These are phyloP conservation scores for Kodamaea hsintzibuensis DNA, from an alignment of 805 yeast genomes.

Conservation along the genomic window DNA sequence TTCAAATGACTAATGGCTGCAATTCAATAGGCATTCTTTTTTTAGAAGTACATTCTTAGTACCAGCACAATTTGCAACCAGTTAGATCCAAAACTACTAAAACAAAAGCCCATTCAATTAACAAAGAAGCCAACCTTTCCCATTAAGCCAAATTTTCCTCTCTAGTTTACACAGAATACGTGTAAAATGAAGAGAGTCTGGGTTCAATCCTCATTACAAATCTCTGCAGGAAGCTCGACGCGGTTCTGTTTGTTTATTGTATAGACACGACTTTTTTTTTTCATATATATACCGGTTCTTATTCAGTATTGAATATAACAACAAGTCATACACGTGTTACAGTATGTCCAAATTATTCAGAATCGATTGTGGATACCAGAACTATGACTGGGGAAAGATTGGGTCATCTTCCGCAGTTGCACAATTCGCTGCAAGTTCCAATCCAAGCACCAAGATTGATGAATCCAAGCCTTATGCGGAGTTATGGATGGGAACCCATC, in stretches of 20 bases:
- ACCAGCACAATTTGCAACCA: neutral
- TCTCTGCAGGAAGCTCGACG: neutral
- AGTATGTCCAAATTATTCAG: constrained; percentile 35
- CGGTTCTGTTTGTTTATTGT: neutral
- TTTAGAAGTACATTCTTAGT: no score
- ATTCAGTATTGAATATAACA: neutral
- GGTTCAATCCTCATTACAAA: neutral
- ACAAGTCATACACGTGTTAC: neutral
- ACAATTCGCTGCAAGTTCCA: constrained; percentile 71
- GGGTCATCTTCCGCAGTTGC: constrained; percentile 90
- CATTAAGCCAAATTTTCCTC: no score
- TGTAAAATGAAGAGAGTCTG: no score
- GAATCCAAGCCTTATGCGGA: constrained; percentile 91
- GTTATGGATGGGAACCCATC: constrained; percentile 99
- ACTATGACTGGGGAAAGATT: constrained; percentile 52
- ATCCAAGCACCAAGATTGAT: constrained; percentile 60
- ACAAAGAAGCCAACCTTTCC: no score
- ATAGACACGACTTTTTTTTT: constrained; percentile 2
- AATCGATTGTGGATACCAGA: constrained; percentile 63
- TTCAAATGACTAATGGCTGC: neutral
- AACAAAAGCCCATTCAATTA: neutral
- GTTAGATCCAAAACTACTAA: neutral
- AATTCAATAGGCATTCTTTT: neutral
- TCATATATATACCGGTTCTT: neutral
- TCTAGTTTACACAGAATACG: no score